phyloP scores from a whole-genome alignment of 177 flowering plant species.

The Telopea speciosissima region DNA sequence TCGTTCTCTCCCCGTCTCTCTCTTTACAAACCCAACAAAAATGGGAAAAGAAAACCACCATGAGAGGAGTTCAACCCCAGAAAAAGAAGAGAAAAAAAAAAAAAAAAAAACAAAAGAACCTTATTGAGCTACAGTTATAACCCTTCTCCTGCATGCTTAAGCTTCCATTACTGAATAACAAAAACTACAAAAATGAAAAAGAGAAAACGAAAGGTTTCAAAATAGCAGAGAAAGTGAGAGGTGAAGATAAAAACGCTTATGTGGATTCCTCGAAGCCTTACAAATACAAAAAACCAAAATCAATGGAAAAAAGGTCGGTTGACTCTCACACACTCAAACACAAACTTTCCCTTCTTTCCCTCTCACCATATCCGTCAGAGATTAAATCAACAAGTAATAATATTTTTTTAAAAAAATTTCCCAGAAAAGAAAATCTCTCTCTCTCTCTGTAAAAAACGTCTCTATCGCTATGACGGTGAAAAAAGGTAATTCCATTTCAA shows the following conservation, averaged over 20 bases:
- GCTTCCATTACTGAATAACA: conserved; percentile 9
- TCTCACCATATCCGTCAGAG: too few species aligned
- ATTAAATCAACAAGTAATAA: too few species aligned
- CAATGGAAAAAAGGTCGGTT: conserved; percentile 39
- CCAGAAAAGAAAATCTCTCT: too few species aligned
- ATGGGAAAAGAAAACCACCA: conserved; percentile 7
- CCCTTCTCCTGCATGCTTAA: conserved; percentile 39
- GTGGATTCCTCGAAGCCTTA: conserved; percentile 75
- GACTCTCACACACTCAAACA: conserved; percentile 24
- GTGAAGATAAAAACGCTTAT: conserved; percentile 36
- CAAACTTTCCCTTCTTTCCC: too few species aligned
- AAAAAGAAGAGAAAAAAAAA: neutral
- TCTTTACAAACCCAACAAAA: conserved; percentile 5
- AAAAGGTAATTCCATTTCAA: too few species aligned
- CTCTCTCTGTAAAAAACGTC: too few species aligned
- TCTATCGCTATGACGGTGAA: too few species aligned
- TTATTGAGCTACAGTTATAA: conserved; percentile 15
- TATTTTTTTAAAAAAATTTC: too few species aligned
- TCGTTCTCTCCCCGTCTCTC: conserved; percentile 58
- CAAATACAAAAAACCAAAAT: conserved; percentile 33
- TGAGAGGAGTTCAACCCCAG: neutral
- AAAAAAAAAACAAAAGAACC: too few species aligned
- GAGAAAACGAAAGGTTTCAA: conserved; percentile 14
- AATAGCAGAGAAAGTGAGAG: conserved; percentile 12
- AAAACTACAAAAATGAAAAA: conserved; percentile 13